Base-by-base conservation (phyloP, 179 eudicot genomes). In the Pouteria campechiana region DNA sequence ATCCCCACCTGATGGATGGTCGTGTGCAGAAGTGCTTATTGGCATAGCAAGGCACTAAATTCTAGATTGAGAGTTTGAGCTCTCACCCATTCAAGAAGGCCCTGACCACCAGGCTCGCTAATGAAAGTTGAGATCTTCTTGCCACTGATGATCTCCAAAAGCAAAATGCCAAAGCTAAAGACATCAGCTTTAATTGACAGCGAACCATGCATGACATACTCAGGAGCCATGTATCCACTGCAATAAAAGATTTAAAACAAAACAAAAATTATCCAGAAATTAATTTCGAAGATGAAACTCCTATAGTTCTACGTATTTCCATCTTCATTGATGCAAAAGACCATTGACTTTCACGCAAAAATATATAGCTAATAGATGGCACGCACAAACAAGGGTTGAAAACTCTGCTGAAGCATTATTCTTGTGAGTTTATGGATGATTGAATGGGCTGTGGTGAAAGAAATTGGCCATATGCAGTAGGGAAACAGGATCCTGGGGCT, bases 171-270 rank as follows among this genome's bases (percentile, higher is more conserved):
- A 14, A 63, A 79, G 47, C 87, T 76, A 57, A 56, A 79, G 33
- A 79, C 87, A 58, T 81, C 92, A 23, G 79, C 92, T 64, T 81
- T 81, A 4, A 62, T 64, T 0, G 92, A 70, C 30, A 81, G 57
- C 25, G 67, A 57, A 21, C 86, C 92, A 25, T 69, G 70, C 92
- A 77, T 59, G 33, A 73, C 55, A 17, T 80, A 80, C 66, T 80
- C 90, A 0, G 90, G 90, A 32, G 90, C 86, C 92, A 81, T 81
- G 52, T 81, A 81, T 28, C 92, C 92, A 64, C 92, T 81, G 65
- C 55, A 32, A 36, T 33, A 49, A 36, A 19, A 4, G 11, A 15
- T 17, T 11, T 9, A 7, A 5, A 29, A 0, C 14, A 10, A n/a
- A 16, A 11, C 5, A 30, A 54, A 3, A 62, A 10, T 5, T 28